phyloP scores from a whole-genome alignment of 345 rosid species.

The Adansonia digitata region DNA sequence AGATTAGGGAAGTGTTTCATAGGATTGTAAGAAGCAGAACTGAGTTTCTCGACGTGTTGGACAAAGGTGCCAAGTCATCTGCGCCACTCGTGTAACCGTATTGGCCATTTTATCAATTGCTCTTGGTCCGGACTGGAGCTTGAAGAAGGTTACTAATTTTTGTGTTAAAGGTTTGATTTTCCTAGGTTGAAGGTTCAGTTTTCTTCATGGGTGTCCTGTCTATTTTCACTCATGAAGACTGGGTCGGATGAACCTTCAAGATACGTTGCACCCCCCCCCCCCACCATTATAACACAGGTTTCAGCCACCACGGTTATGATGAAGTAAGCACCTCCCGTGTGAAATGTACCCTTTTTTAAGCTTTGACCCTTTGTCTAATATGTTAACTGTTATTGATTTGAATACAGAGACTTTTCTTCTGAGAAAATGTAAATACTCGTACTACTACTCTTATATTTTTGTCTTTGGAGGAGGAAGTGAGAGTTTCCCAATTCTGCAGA shows the following conservation, averaged over 20 bases:
- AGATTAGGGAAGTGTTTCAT: constrained; percentile 90
- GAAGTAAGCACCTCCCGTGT: constrained; percentile 20
- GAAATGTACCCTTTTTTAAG: constrained; percentile 18
- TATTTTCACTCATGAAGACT: not conserved
- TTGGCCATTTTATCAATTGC: not conserved
- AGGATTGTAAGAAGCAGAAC: constrained; percentile 84
- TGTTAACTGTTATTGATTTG: constrained; percentile 6
- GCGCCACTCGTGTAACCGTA: constrained; percentile 24
- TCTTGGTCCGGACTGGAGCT: not conserved
- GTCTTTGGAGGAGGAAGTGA: not conserved
- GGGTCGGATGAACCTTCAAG: constrained; percentile 6
- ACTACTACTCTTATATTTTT: not conserved
- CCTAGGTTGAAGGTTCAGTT: constrained; percentile 20
- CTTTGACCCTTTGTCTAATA: not conserved
- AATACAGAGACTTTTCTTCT: constrained; percentile 4
- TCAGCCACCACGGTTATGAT: not conserved
- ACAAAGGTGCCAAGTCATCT: constrained; percentile 43
- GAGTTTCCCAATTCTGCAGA: constrained; percentile 5
- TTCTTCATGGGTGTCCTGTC: constrained; percentile 13
- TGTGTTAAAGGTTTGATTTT: constrained; percentile 2
- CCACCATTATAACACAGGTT: not conserved
- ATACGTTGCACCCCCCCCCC: no score
- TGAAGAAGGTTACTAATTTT: not conserved
- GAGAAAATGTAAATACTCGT: constrained; percentile 10
- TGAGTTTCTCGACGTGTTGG: constrained; percentile 67